A percentile compares a stretch with the other conserved stretches of the same genome.
Conservation (phyloP, 78 protist species). For the Bigelowiella natans region DNA sequence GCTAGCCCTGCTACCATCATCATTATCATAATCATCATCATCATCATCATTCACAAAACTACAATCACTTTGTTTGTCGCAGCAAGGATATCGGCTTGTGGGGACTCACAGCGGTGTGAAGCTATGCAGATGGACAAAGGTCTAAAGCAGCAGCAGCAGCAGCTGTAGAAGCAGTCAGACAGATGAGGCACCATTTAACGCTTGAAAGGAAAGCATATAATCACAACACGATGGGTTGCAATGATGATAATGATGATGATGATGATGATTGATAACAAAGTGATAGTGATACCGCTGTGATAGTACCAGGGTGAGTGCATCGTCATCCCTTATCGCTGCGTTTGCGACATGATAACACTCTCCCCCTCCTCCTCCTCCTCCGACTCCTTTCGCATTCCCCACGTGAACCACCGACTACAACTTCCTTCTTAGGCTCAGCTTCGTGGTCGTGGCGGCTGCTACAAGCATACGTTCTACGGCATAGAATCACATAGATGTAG, state of each 20-base stretch:
- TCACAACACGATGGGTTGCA: too few species aligned
- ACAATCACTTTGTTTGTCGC: too few species aligned
- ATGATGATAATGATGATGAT: too few species aligned
- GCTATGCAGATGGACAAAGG: slow-evolving; percentile 82
- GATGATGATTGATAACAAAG: not conserved
- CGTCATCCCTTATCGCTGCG: not conserved
- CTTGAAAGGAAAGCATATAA: not conserved
- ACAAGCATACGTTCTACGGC: slow-evolving; percentile 77
- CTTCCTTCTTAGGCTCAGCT: slow-evolving; percentile 29
- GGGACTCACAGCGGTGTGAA: slow-evolving; percentile 82
- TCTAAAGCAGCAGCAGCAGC: too few species aligned
- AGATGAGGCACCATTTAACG: too few species aligned
- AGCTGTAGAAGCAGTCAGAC: too few species aligned
- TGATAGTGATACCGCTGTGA: not conserved
- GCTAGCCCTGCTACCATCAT: too few species aligned
- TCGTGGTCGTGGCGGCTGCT: slow-evolving; percentile 75
- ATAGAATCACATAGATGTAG: slow-evolving; percentile 17
- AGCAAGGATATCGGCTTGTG: slow-evolving; percentile 54
- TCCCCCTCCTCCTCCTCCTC: not conserved
- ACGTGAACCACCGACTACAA: not conserved
- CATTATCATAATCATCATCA: too few species aligned
- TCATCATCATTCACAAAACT: too few species aligned
- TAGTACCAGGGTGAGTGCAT: not conserved
- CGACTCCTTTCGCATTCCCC: not conserved
- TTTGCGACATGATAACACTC: not conserved